Conservation (phyloP, 352 stramenopile genomes). For the Globisporangium nunn region DNA sequence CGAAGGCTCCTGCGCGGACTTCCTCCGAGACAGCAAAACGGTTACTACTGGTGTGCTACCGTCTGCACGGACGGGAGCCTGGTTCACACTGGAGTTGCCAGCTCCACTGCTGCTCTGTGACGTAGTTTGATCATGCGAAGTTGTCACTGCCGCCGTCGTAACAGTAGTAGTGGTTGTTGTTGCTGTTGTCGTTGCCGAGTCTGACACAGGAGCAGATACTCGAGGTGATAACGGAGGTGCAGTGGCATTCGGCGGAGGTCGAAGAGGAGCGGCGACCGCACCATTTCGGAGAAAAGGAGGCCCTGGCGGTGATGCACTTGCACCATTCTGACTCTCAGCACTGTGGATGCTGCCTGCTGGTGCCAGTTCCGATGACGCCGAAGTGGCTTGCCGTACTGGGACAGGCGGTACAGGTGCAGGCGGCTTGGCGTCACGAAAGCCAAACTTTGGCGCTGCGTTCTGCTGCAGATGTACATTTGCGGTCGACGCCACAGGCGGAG, state of each 20-base stretch:
- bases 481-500: neutral
- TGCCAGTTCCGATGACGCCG: neutral
- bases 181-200: neutral
- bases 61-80: neutral
- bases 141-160: neutral
- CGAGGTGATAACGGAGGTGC: neutral
- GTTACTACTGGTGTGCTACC: neutral
- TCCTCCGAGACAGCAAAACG: slow-evolving; percentile 23
- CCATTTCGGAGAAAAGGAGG: neutral
- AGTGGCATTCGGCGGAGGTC: neutral
- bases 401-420: neutral
- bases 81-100: neutral
- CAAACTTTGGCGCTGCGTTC: neutral
- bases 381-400: neutral
- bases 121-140: neutral
- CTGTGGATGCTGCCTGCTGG: neutral
- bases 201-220: neutral
- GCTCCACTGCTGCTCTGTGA: neutral
- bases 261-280: neutral
- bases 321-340: neutral
- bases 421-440: neutral
- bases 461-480: neutral
- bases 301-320: no score
- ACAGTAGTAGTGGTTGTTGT: neutral
- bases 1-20: slow-evolving; percentile 4